Base-by-base conservation (phyloP, 2,329 filamentous ascomycete species). In the Bipolaris bicolor region DNA sequence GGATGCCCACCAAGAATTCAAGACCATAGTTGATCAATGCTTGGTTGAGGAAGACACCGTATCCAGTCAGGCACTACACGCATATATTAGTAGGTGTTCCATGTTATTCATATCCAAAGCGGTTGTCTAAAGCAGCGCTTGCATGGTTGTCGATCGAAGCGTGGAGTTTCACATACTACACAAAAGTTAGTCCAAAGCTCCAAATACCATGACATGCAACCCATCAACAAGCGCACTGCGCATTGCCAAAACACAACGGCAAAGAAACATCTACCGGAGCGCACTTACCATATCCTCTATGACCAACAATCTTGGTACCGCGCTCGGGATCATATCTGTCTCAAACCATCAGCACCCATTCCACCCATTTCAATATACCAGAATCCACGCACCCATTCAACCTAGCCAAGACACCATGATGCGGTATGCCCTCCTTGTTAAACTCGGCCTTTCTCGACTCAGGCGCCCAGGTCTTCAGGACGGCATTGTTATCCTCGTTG, bases 1-100 rank as follows among this genome's bases (percentile, higher is more conserved):
- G 7, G 2, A 29, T 3, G 33, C 49, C 3, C 33, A 57, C 54
- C 31, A 57, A 13, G 22, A 57, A 57, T 11, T 57, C 54, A 7
- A 57, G 49, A 9, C 93, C 94, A 75, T 98, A 99, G 80, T 97
- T 97, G 78, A 97, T 88, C 49, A 99, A 84, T 1, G 95, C 95
- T 75, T 95, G 89, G 79, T 97, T 97, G 63, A 97, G 82, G 76
- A 94, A 93, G 37, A 97, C 87, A 59, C 94, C 95, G 82, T 93
- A 96, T 60, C 89, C 89, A 56, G 88, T 92, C 70, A 98, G 80
- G 79, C 94, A 97, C 43, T 45, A 45, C 6, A 18, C 26, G 7
- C 13, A 20, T 3, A 31, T 7, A 20, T 45, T 20, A 45, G 43
- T 7, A 18, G 26, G 13, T 33, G 43, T 16, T 45, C 10, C 5